These are phyloP conservation scores for Phytophthora ramorum DNA, from an alignment of 352 stramenopile genomes.

Conservation along the genomic window DNA sequence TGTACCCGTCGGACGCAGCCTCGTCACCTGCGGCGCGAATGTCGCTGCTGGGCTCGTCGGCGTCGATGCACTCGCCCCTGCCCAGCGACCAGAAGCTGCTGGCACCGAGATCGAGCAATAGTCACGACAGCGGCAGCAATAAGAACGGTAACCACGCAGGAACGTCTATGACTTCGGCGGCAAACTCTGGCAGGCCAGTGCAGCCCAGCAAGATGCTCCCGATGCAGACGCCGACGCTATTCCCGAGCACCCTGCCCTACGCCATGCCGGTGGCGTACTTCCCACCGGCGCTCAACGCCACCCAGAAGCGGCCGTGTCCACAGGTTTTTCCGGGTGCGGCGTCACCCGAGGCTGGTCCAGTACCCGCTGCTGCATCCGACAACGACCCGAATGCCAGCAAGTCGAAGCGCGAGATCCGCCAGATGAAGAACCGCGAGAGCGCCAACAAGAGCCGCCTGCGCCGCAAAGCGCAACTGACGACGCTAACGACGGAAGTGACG, in stretches of 20 bases:
- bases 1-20: conserved; percentile 3
- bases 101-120: conserved; percentile 4
- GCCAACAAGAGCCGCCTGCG: conserved; percentile 83
- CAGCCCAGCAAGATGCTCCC: conserved; percentile 14
- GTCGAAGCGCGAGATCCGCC: conserved; percentile 82
- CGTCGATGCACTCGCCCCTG: conserved; percentile 28
- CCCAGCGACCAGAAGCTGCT: conserved; percentile 35
- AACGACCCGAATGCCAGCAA: conserved; percentile 57
- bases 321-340: conserved; percentile 46
- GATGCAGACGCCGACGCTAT: conserved; percentile 7
- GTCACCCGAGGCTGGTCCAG: too few relatives aligned
- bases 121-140: conserved; percentile 3
- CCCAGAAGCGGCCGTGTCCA: conserved; percentile 64
- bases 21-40: conserved; percentile 29
- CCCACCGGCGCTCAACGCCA: conserved; percentile 34
- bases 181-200: conserved; percentile 6
- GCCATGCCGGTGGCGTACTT: conserved; percentile 74
- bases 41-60: conserved; percentile 15
- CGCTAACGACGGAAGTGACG: conserved; percentile 64
- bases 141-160: neutral
- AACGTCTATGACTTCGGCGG: too few relatives aligned
- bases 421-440: conserved; percentile 91
- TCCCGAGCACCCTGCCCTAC: conserved; percentile 53
- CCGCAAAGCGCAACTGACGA: conserved; percentile 73
- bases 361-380: conserved; percentile 1